These are phyloP conservation scores for Lavandula angustifolia DNA, from an alignment of 257 asterid genomes.

Conservation along the genomic window DNA sequence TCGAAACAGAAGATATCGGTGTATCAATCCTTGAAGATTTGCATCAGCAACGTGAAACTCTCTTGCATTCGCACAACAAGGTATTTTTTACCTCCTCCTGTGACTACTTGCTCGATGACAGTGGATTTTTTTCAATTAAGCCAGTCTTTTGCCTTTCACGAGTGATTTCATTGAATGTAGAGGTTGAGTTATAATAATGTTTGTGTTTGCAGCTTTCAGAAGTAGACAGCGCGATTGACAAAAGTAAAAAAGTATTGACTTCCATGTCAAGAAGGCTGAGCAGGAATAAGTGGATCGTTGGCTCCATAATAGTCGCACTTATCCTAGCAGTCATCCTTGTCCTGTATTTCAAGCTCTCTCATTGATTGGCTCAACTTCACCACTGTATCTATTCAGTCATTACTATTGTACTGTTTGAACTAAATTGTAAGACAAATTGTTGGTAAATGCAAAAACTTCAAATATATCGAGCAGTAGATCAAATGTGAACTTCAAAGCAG, in stretches of 20 bases:
- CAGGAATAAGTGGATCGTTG: conserved; percentile 83
- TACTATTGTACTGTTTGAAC: conserved; percentile 28
- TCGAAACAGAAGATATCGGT: conserved; percentile 93
- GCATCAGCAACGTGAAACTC: conserved; percentile 92
- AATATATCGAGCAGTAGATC: too few species aligned
- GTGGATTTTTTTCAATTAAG: conserved; percentile 1
- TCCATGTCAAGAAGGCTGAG: conserved; percentile 86
- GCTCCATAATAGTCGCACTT: conserved; percentile 72
- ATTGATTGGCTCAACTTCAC: conserved; percentile 35
- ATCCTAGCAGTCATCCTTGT: conserved; percentile 68
- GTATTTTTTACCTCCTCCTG: conserved; percentile 39
- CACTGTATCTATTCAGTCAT: conserved; percentile 25
- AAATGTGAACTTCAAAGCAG: too few species aligned
- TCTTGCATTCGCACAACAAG: conserved; percentile 78
- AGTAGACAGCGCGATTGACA: conserved; percentile 90
- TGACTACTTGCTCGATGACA: not conserved
- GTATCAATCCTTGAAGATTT: conserved; percentile 84
- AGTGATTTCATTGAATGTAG: not conserved
- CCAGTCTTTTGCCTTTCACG: not conserved
- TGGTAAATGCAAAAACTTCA: conserved; percentile 23
- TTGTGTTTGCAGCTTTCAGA: conserved; percentile 73
- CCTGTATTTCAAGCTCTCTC: conserved; percentile 72
- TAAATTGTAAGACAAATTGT: conserved; percentile 38
- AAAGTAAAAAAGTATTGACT: conserved; percentile 77
- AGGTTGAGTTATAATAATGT: not conserved